phyloP scores from a whole-genome alignment of 2,329 filamentous ascomycete genomes.

The Aspergillus eucalypticola region DNA sequence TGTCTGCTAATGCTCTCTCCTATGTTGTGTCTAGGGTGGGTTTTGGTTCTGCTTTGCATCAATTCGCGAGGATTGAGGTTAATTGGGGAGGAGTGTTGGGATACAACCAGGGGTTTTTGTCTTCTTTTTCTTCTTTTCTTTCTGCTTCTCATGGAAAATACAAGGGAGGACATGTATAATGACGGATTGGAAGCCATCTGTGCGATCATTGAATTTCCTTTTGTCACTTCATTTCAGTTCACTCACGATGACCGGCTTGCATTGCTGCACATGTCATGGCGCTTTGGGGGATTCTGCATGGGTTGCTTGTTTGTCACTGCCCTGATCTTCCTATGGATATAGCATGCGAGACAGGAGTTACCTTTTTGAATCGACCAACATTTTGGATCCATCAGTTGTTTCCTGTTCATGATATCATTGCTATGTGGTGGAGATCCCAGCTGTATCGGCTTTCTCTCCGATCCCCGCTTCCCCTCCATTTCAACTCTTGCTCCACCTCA shows the following conservation, averaged over 20 bases:
- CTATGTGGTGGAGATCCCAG: not conserved
- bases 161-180: conserved; percentile 22
- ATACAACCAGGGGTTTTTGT: not conserved
- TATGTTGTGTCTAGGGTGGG: conserved; percentile 9
- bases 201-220: conserved; percentile 20
- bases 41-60: conserved; percentile 12
- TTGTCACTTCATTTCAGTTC: conserved; percentile 5
- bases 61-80: conserved; percentile 15
- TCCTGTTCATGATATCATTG: not conserved
- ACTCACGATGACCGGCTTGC: conserved; percentile 23
- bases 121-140: conserved; percentile 8
- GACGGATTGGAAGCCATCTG: conserved; percentile 22
- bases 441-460: conserved; percentile 24
- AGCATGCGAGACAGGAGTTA: conserved; percentile 10
- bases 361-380: conserved; percentile 2
- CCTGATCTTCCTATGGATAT: conserved; percentile 1
- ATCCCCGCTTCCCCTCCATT: not conserved
- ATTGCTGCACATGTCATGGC: conserved; percentile 29
- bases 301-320: conserved; percentile 3
- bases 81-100: conserved; percentile 11
- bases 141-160: conserved; percentile 11
- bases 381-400: not conserved
- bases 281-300: conserved; percentile 22
- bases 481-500: conserved; percentile 11
- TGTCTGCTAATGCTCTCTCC: conserved; percentile 11